Conservation (phyloP, 2,329 filamentous ascomycete species). For the Alternaria longipes region DNA sequence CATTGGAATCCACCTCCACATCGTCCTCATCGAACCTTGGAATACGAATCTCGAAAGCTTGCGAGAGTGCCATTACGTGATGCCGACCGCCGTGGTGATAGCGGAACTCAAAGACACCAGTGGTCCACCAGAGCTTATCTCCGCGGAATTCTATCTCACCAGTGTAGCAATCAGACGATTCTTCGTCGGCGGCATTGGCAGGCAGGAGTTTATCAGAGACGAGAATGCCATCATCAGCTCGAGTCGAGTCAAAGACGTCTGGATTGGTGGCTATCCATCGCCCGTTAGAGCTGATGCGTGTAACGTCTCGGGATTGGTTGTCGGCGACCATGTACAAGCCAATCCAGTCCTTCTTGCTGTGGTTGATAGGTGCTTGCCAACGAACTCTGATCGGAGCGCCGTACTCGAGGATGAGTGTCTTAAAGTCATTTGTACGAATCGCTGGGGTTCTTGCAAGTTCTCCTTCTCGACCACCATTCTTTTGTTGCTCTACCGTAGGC, state of each 20-base stretch:
- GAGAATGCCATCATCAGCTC: slow-evolving; percentile 79
- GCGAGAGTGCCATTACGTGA: slow-evolving; percentile 91
- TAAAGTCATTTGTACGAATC: slow-evolving; percentile 67
- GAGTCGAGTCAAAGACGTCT: slow-evolving; percentile 77
- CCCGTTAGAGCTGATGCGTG: slow-evolving; percentile 83
- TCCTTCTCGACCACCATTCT: slow-evolving; percentile 77
- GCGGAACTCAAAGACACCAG: slow-evolving; percentile 94
- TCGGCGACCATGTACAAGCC: slow-evolving; percentile 96
- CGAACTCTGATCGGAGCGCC: slow-evolving; percentile 87
- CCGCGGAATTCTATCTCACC: slow-evolving; percentile 90
- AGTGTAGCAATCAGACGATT: slow-evolving; percentile 68
- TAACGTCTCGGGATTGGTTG: slow-evolving; percentile 84
- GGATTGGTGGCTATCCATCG: slow-evolving; percentile 86
- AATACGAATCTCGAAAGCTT: slow-evolving; percentile 91
- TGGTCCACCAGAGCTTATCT: slow-evolving; percentile 97
- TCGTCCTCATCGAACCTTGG: slow-evolving; percentile 80
- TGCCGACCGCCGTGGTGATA: slow-evolving; percentile 95
- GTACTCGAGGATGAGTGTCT: slow-evolving; percentile 84
- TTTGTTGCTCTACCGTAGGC: slow-evolving; percentile 64
- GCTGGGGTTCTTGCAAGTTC: slow-evolving; percentile 73
- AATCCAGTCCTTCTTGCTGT: slow-evolving; percentile 93
- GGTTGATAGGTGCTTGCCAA: slow-evolving; percentile 88
- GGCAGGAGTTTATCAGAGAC: slow-evolving; percentile 70
- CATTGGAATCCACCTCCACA: slow-evolving; percentile 67
- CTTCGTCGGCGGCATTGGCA: slow-evolving; percentile 55